Percentiles rank a stretch among this genome's conserved stretches.
Evolutionary conservation across 768 basidiomycete species (phyloP).

Genomic region (Boletus speciosus): DNA sequence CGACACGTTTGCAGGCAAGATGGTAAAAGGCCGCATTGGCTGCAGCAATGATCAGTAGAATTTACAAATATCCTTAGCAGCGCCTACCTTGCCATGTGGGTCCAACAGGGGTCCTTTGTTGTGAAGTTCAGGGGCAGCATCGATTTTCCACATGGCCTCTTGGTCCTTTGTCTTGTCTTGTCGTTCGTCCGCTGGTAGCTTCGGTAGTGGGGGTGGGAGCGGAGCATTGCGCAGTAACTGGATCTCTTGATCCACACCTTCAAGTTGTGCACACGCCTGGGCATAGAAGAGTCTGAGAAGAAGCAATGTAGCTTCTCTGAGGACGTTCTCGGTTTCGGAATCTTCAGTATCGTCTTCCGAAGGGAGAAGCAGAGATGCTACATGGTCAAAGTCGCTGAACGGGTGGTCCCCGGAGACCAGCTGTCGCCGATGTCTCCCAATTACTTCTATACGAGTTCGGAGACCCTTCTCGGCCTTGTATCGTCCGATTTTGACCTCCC

Average conservation of each 20-base stretch:
- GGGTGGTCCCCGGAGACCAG: conserved; percentile 30
- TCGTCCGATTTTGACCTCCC: conserved; percentile 90
- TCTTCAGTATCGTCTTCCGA: conserved; percentile 43
- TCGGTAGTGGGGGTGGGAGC: conserved; percentile 35
- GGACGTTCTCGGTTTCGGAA: conserved; percentile 57
- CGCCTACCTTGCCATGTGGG: conserved; percentile 65
- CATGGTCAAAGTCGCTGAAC: conserved; percentile 57
- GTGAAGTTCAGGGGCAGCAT: conserved; percentile 44
- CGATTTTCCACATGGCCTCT: conserved; percentile 71
- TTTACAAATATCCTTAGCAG: not conserved
- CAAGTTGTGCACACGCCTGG: conserved; percentile 63
- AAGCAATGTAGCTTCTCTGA: conserved; percentile 66
- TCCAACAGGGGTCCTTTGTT: conserved; percentile 69
- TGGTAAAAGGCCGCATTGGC: conserved; percentile 91
- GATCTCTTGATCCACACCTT: conserved; percentile 68
- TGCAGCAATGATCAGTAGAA: conserved; percentile 30
- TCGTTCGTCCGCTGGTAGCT: conserved; percentile 35
- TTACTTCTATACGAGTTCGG: conserved; percentile 57
- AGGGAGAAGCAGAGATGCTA: conserved; percentile 56
- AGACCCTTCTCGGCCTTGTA: conserved; percentile 85
- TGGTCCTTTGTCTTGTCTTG: conserved; percentile 41
- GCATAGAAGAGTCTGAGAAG: conserved; percentile 71
- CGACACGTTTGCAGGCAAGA: conserved; percentile 67
- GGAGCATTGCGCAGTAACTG: conserved; percentile 59
- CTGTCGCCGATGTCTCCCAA: conserved; percentile 54